Evolutionary conservation across 225 moss, liverwort and hornwort species (phyloP).

Genomic region (Bryoerythrophyllum caledonicum): DNA sequence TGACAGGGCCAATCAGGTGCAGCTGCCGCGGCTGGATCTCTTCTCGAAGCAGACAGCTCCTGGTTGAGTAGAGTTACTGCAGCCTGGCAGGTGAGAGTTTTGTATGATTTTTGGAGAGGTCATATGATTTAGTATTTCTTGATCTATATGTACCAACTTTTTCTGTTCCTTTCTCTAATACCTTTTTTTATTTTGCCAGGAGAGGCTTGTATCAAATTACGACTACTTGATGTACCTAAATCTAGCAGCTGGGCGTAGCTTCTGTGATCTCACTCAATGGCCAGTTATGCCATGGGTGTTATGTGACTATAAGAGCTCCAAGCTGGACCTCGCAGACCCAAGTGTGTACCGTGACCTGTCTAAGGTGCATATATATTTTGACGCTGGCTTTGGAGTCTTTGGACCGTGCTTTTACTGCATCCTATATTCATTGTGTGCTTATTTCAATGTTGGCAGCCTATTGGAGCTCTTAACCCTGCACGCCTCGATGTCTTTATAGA

Average conservation of each 20-base stretch:
- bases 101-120: too few species aligned
- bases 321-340: constrained; percentile 75
- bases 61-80: constrained; percentile 88
- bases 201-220: constrained; percentile 90
- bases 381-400: not conserved
- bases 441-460: constrained; percentile 59
- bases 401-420: constrained; percentile 9
- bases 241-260: constrained; percentile 95
- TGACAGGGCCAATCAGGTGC: constrained; percentile 94
- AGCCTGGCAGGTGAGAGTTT: constrained; percentile 82
- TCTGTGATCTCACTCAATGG: constrained; percentile 99
- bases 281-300: constrained; percentile 99
- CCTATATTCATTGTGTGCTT: constrained; percentile 8
- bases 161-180: not conserved
- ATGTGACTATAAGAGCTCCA: constrained; percentile 85
- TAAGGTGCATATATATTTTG: constrained; percentile 51
- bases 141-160: not conserved
- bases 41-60: constrained; percentile 92
- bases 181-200: constrained; percentile 45
- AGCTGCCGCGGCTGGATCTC: constrained; percentile 92
- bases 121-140: too few species aligned
- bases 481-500: constrained; percentile 78
- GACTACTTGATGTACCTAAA: constrained; percentile 98
- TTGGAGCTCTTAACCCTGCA: constrained; percentile 87
- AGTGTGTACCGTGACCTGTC: constrained; percentile 90